phyloP scores from a whole-genome alignment of 2,329 filamentous ascomycete species.

The Hysterium pulicare region DNA sequence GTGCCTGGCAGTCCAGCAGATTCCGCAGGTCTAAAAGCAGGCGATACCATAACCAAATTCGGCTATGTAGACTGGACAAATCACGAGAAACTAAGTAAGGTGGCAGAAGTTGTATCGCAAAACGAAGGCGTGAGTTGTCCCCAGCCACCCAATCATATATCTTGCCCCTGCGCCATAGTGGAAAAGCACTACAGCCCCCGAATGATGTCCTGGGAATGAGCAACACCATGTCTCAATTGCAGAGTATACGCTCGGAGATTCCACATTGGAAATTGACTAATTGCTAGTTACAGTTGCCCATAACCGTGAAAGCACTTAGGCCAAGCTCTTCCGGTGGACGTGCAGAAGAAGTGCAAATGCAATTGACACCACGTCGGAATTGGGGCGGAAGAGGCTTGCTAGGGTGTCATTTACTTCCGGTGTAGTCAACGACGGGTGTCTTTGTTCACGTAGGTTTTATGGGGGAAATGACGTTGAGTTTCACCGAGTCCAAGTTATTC shows the following conservation, averaged over 20 bases:
- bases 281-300: constrained; percentile 55
- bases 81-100: constrained; percentile 78
- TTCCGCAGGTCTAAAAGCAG: constrained; percentile 72
- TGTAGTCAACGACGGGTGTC: no score
- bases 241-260: no score
- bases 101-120: constrained; percentile 84
- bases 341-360: constrained; percentile 60
- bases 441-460: constrained; percentile 2
- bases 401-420: constrained; percentile 82
- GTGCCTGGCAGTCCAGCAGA: constrained; percentile 76
- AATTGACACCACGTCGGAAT: constrained; percentile 69
- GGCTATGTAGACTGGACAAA: constrained; percentile 80
- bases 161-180: neutral
- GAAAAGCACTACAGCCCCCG: neutral
- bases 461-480: constrained; percentile 15
- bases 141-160: neutral
- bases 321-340: constrained; percentile 29
- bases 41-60: constrained; percentile 81
- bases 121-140: constrained; percentile 74
- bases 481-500: no score
- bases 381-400: constrained; percentile 91
- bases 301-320: constrained; percentile 66
- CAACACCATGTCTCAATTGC: no score
- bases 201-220: constrained; percentile 10
- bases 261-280: no score